A percentile compares a stretch with the other conserved stretches of the same genome.
Evolutionary conservation across 169 alveolate species (phyloP).

Genomic region (Eimeria sp.): DNA sequence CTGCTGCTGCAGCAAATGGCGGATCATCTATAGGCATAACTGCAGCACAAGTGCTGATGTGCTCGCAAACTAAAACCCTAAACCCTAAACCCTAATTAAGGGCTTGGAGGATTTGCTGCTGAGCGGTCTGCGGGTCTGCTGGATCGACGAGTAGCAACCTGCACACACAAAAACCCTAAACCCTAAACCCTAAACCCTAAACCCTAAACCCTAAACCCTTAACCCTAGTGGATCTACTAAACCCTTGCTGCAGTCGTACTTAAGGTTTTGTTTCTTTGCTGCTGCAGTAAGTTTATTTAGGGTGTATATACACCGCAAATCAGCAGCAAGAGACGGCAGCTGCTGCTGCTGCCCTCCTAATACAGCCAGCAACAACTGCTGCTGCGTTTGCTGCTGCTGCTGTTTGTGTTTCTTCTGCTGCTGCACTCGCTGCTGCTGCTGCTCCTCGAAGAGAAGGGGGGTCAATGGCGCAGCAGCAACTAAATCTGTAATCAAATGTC

Average conservation of each 20-base stretch:
- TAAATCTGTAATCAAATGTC: not conserved
- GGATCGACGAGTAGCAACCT: constrained; percentile 38
- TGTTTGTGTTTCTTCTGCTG: not conserved
- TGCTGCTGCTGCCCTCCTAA: constrained; percentile 33
- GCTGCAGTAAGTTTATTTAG: not conserved
- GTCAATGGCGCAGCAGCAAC: constrained; percentile 17
- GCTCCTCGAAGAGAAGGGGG: constrained; percentile 6
- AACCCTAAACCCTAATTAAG: constrained; percentile 32
- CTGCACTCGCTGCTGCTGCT: constrained; percentile 26
- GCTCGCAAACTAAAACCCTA: constrained; percentile 16
- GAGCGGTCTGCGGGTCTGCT: constrained; percentile 24
- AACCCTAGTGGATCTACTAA: not conserved
- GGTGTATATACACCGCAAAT: constrained; percentile 33
- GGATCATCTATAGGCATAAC: no score
- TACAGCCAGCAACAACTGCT: constrained; percentile 23
- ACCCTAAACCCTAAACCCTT: constrained; percentile 21
- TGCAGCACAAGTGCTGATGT: not conserved
- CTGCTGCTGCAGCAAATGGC: not conserved
- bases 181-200: constrained; percentile 54
- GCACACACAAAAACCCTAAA: constrained; percentile 42
- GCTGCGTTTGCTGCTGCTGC: constrained; percentile 49
- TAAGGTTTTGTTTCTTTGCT: not conserved
- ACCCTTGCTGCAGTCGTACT: not conserved
- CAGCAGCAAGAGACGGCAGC: constrained; percentile 59
- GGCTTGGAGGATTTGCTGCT: constrained; percentile 8